These are phyloP conservation scores for Pestalotiopsis fici DNA, from an alignment of 2,329 filamentous ascomycete genomes.

Conservation along the genomic window DNA sequence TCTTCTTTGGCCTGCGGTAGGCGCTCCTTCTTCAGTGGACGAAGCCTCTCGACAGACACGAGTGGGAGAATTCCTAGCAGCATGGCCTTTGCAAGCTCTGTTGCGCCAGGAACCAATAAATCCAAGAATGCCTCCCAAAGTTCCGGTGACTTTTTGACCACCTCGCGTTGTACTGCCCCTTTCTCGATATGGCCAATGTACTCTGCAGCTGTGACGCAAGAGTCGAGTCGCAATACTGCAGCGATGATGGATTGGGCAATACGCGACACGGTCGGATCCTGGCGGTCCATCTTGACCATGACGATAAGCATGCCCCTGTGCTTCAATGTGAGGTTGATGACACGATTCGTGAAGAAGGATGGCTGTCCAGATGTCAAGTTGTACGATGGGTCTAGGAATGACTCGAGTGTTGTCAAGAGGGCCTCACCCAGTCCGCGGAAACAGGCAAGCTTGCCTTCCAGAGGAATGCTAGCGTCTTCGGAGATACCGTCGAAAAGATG, in stretches of 20 bases:
- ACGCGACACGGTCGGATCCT: conserved; percentile 52
- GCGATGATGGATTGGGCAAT: conserved; percentile 66
- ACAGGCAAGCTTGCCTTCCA: conserved; percentile 61
- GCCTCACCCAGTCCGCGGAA: conserved; percentile 66
- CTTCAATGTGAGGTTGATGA: conserved; percentile 65
- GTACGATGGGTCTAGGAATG: conserved; percentile 51
- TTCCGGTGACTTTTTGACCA: conserved; percentile 69
- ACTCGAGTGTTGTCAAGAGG: conserved; percentile 56
- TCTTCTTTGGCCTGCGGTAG: conserved; percentile 52
- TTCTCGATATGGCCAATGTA: conserved; percentile 62
- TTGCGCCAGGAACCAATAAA: conserved; percentile 64
- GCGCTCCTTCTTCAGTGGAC: conserved; percentile 49
- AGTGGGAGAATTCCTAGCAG: conserved; percentile 71
- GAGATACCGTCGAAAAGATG: conserved; percentile 70
- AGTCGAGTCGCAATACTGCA: conserved; percentile 69
- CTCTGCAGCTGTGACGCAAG: conserved; percentile 69
- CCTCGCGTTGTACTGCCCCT: conserved; percentile 64
- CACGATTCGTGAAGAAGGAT: conserved; percentile 63
- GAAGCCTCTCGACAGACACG: conserved; percentile 75
- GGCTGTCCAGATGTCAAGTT: conserved; percentile 51
- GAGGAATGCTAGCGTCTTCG: conserved; percentile 53
- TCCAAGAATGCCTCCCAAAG: conserved; percentile 79
- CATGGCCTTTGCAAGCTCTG: conserved; percentile 74
- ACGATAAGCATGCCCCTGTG: conserved; percentile 62
- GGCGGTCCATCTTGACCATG: conserved; percentile 50